Base-by-base conservation (phyloP, 2,329 filamentous ascomycete species). In the Colletotrichum tofieldiae region DNA sequence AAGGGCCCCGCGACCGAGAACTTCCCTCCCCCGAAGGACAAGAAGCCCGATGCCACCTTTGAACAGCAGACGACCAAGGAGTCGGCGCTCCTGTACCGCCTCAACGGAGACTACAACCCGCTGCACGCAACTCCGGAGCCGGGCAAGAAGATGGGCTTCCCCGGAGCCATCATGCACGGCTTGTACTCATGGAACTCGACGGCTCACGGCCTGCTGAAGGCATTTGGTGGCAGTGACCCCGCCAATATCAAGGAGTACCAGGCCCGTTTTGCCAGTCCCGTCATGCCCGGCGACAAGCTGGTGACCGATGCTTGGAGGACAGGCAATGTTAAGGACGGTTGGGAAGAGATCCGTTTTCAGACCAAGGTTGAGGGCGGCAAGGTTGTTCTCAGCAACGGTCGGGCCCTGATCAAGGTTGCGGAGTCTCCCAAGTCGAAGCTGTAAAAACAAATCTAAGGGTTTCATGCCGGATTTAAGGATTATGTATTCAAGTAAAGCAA, bases 91-190 rank as follows among this genome's bases (percentile, higher is more conserved):
- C 85, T 96, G 67, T 96, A 96, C 83, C 89, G 94, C 74, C 88
- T 98, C 62, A 98, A 97, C 77, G 95, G 95, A 75, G 95, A 98
- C 85, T 98, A 98, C 84, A 98, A 98, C 85, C 95, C 95, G 37
- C 91, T 98, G 45, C 95, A 98, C 81, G 94, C 94, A 8, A 93
- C 93, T 23, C 94, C 94, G 16, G 93, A 94, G 83, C 94, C 94
- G 0, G 94, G 94, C 73, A 84, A 90, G 82, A 93, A 94, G 84
- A 97, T 98, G 94, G 95, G 95, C 72, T 98, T 97, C 77, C 94
- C 94, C 37, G 95, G 95, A 43, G 87, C 91, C 76, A 98, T 98
- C 82, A 93, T 97, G 81, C 95, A 98, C 84, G 95, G 95, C 26
- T 86, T 98, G 56, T 97, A 92, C 85, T 94, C 91, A 77, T 98